Conservation (phyloP, 1,284 basidiomycete genomes). For the Takashimella tepidaria region DNA sequence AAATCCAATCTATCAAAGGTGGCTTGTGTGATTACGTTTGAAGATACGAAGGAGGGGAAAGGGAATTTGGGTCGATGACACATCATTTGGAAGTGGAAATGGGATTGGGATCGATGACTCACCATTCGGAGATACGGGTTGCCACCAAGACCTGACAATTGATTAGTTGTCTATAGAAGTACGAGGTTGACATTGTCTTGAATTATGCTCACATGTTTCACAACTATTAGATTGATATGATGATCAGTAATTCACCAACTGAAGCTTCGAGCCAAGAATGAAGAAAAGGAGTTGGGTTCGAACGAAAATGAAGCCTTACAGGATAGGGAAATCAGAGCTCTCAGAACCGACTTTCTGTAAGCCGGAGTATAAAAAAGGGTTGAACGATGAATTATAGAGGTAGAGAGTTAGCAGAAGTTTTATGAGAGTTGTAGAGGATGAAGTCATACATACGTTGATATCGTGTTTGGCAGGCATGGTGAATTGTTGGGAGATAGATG, state of each 20-base stretch:
- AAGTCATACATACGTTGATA: constrained; percentile 41
- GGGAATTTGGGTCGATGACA: constrained; percentile 19
- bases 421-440: not conserved
- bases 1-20: not conserved
- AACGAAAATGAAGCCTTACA: constrained; percentile 28
- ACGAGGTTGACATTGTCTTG: too few species aligned
- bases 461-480: constrained; percentile 45
- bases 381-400: too few species aligned
- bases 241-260: too few species aligned
- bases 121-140: constrained; percentile 91
- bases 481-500: not conserved
- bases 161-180: not conserved
- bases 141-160: constrained; percentile 65
- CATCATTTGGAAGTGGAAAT: constrained; percentile 2
- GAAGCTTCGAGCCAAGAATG: too few species aligned
- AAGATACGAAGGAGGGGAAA: not conserved
- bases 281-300: not conserved
- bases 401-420: not conserved
- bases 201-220: constrained; percentile 69
- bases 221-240: constrained; percentile 58
- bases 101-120: constrained; percentile 29
- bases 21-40: too few species aligned
- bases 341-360: constrained; percentile 47
- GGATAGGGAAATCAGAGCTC: constrained; percentile 46
- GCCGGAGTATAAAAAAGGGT: constrained; percentile 4